Conservation (phyloP, 106 monocot genomes). For the Hemerocallis citrina region DNA sequence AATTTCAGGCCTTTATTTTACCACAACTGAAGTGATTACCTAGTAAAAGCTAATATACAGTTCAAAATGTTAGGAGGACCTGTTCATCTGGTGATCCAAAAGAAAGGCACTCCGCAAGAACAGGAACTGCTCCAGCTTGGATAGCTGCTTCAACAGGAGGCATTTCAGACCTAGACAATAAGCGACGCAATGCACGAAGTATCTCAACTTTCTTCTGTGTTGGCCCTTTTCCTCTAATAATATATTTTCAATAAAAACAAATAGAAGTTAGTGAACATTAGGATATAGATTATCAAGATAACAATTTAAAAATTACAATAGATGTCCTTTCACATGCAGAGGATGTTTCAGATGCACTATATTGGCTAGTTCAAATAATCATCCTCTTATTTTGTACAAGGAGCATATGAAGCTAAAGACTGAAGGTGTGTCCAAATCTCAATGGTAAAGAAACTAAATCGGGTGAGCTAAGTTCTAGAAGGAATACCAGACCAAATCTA, state of each 20-base stretch:
- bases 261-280: not conserved
- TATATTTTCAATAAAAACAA: not conserved
- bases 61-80: constrained; percentile 30
- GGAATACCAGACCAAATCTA: too few species aligned
- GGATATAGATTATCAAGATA: not conserved
- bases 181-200: constrained; percentile 63
- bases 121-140: constrained; percentile 69
- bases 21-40: too few species aligned
- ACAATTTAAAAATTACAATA: not conserved
- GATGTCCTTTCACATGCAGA: not conserved
- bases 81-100: constrained; percentile 95
- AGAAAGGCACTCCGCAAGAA: constrained; percentile 72
- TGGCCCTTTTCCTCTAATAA: constrained; percentile 65
- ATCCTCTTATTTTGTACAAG: too few species aligned
- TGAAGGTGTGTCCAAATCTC: too few species aligned
- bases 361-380: not conserved
- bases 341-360: not conserved
- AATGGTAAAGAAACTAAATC: too few species aligned
- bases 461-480: too few species aligned
- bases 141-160: constrained; percentile 82
- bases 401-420: too few species aligned
- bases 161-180: constrained; percentile 79
- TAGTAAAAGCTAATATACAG: not conserved
- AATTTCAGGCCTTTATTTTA: too few species aligned
- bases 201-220: constrained; percentile 53